phyloP scores from a whole-genome alignment of 176 grass and related monocot species.

The Oryza meridionalis region DNA sequence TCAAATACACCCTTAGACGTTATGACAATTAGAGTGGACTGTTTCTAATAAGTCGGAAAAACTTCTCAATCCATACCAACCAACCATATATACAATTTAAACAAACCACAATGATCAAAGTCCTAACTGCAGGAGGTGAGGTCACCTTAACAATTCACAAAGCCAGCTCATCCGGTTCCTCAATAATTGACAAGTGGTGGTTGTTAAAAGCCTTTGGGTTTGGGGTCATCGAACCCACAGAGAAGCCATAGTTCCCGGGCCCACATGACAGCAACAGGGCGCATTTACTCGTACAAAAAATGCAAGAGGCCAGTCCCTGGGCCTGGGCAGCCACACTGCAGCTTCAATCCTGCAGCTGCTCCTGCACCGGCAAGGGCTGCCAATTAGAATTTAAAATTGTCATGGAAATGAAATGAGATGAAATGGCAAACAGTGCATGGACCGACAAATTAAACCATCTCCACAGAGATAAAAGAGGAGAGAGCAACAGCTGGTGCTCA shows the following conservation, averaged over 20 bases:
- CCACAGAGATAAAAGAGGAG: constrained; percentile 19
- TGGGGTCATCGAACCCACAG: not conserved
- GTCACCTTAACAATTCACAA: not conserved
- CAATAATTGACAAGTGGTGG: not conserved
- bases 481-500: constrained; percentile 19
- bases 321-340: not conserved
- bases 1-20: too few species aligned
- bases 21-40: not conserved
- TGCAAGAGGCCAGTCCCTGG: not conserved
- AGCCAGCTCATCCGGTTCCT: not conserved
- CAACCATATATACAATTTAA: not conserved
- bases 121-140: not conserved
- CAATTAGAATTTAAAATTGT: constrained; percentile 16
- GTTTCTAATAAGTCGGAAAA: not conserved
- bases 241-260: not conserved
- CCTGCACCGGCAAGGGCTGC: not conserved
- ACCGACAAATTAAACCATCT: constrained; percentile 23
- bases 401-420: constrained; percentile 38
- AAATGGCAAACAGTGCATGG: not conserved
- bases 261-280: not conserved
- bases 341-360: not conserved
- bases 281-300: constrained; percentile 20
- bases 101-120: not conserved
- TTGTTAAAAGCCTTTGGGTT: not conserved
- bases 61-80: not conserved